Conservation (phyloP, 345 rosid species). For the Boechera retrofracta region DNA sequence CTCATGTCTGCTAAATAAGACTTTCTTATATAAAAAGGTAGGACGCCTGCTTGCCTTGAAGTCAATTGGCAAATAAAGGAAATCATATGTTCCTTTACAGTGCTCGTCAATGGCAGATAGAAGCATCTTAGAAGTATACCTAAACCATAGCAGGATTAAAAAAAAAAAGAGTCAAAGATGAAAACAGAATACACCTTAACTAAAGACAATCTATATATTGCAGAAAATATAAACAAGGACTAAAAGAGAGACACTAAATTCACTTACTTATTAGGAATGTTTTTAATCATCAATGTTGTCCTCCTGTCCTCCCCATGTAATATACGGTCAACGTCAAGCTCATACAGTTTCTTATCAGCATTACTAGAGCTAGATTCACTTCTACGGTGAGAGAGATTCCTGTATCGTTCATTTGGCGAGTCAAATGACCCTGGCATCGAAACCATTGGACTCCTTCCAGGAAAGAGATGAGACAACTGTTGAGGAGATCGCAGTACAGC, state of each 20-base stretch:
- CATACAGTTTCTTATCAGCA: slow-evolving; percentile 84
- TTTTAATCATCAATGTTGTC: slow-evolving; percentile 96
- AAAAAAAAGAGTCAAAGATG: slow-evolving; percentile 10
- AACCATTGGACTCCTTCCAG: slow-evolving; percentile 69
- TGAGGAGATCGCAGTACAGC: slow-evolving; percentile 72
- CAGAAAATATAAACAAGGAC: slow-evolving; percentile 12
- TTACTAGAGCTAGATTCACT: slow-evolving; percentile 70
- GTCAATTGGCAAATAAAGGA: slow-evolving; percentile 81
- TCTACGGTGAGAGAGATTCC: slow-evolving; percentile 74
- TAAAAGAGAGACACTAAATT: slow-evolving; percentile 14
- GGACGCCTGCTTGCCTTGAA: slow-evolving; percentile 64
- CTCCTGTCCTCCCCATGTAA: slow-evolving; percentile 76
- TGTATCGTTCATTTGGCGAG: slow-evolving; percentile 69
- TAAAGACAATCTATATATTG: background rate
- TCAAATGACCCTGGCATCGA: slow-evolving; percentile 72
- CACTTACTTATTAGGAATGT: slow-evolving; percentile 94
- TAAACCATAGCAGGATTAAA: slow-evolving; percentile 31
- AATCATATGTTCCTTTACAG: slow-evolving; percentile 78
- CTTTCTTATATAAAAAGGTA: slow-evolving; percentile 10
- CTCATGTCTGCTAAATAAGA: background rate
- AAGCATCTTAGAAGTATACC: slow-evolving; percentile 89
- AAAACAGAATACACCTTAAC: slow-evolving; percentile 16
- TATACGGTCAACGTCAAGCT: slow-evolving; percentile 87
- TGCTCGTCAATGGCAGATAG: slow-evolving; percentile 81
- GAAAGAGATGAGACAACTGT: slow-evolving; percentile 71